Percentiles rank a stretch among this genome's conserved stretches.
Evolutionary conservation across 345 rosid species (phyloP).

Genomic region (Aethionema arabicum): DNA sequence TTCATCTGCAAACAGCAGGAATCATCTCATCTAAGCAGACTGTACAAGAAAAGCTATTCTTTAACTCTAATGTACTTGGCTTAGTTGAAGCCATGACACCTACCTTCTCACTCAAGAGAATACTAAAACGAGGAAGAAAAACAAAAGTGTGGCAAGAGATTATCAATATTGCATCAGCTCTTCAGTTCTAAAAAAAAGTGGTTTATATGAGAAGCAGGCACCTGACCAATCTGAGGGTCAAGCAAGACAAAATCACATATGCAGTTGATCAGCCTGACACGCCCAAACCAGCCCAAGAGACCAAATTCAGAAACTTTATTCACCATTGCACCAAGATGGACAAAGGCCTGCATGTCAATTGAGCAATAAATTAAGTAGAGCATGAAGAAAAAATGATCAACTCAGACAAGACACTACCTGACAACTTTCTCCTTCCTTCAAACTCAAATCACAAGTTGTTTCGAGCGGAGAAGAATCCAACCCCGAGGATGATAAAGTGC

Average conservation of each 20-base stretch:
- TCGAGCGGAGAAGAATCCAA: conserved; percentile 32
- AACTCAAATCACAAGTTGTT: conserved; percentile 30
- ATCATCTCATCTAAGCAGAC: conserved; percentile 18
- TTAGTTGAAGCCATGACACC: conserved; percentile 15
- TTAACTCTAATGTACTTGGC: conserved; percentile 5
- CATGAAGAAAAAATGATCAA: conserved; percentile 17
- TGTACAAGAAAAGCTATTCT: conserved; percentile 9
- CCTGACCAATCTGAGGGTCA: conserved; percentile 84
- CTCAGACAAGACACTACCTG: conserved; percentile 48
- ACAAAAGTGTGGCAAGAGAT: neutral
- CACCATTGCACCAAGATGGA: conserved; percentile 58
- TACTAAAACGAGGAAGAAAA: conserved; percentile 10
- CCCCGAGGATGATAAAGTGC: conserved; percentile 42
- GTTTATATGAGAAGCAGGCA: conserved; percentile 34
- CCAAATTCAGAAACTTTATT: conserved; percentile 66
- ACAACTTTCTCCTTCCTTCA: conserved; percentile 48
- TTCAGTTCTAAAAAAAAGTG: conserved; percentile 16
- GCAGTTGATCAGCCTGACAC: conserved; percentile 70
- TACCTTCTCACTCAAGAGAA: conserved; percentile 12
- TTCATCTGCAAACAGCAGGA: conserved; percentile 20
- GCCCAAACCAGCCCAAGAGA: conserved; percentile 85
- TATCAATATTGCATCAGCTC: neutral
- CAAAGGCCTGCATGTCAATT: conserved; percentile 50
- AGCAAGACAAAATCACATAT: conserved; percentile 66
- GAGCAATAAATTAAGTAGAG: conserved; percentile 27